These are phyloP conservation scores for Alternaria infectoria DNA, from an alignment of 2,329 filamentous ascomycete genomes.

Conservation along the genomic window DNA sequence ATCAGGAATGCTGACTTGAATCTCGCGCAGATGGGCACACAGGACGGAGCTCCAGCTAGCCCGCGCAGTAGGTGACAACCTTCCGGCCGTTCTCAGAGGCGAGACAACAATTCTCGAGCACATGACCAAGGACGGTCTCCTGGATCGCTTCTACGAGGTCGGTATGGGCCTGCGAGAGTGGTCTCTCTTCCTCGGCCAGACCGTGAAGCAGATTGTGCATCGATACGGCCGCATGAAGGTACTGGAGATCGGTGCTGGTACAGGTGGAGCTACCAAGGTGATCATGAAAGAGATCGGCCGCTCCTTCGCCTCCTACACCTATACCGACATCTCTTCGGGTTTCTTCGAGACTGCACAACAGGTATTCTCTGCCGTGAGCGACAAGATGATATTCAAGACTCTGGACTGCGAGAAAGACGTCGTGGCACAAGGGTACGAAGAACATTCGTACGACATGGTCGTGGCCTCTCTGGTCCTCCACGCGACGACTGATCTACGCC, in stretches of 20 bases:
- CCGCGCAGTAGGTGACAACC: background rate
- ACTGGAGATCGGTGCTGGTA: slow-evolving; percentile 21
- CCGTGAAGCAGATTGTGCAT: slow-evolving; percentile 19
- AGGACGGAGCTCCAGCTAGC: background rate
- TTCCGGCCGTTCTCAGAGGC: background rate
- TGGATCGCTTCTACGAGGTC: slow-evolving; percentile 21
- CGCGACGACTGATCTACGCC: slow-evolving; percentile 10
- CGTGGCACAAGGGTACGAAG: slow-evolving; percentile 13
- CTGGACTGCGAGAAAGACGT: slow-evolving; percentile 44
- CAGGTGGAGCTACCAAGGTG: slow-evolving; percentile 5
- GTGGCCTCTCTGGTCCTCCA: slow-evolving; percentile 19
- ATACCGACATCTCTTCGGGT: slow-evolving; percentile 27
- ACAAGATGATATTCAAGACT: slow-evolving; percentile 3
- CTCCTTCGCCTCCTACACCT: slow-evolving; percentile 19
- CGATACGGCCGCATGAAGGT: slow-evolving; percentile 17
- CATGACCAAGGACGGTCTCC: slow-evolving; percentile 8
- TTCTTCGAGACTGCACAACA: slow-evolving; percentile 11
- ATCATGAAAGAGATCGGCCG: slow-evolving; percentile 1
- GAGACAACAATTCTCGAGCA: slow-evolving; percentile 2
- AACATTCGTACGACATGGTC: slow-evolving; percentile 22
- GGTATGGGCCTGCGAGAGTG: background rate
- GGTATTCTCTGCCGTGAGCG: background rate
- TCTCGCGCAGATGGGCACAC: background rate
- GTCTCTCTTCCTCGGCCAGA: background rate
- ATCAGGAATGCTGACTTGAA: background rate